Evolutionary conservation across 345 rosid species (phyloP), one percentile per base, ranked within the genome.

Genomic region (Murraya paniculata): DNA sequence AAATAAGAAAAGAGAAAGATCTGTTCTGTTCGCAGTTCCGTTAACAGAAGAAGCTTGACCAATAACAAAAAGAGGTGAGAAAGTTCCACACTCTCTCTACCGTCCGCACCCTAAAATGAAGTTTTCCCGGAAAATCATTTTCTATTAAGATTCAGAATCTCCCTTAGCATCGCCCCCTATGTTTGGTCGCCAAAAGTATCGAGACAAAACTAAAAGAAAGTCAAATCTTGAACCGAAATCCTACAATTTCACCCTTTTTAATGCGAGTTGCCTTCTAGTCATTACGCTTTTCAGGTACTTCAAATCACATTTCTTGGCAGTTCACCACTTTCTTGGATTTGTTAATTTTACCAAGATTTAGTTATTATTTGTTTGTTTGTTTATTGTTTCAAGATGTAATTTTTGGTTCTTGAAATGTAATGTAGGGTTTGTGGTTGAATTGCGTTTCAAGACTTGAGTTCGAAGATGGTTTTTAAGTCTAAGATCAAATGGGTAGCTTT

Each of bases 401-500:
- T 62, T 75, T 39, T 55, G 74, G 71, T 76, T 76, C 48, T 55
- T 31, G 50, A 66, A 66, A 78, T 67, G 68, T 22, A 9, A 61
- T 66, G 64, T 50, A 71, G 72, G 73, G 58, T 28, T 76, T 64
- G 35, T 18, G 28, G 9, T 76, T 67, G 79, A 28, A 48, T 24
- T 33, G 36, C 36, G 50, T 24, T 35, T 56, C 64, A 58, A 74
- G 78, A 77, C 81, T 83, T 81, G 79, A 82, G 78, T n/a, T n/a
- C 36, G 69, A 86, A 68, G 85, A 90, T 97, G 99, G 83, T 85
- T 82, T 87, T 90, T 83, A 91, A 88, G 86, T 91, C 99, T 36
- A 94, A 89, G 85, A 91, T 97, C 66, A 97, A 97, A 82, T 91
- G 95, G 98, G 86, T 93, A 75, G 97, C 94, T 69, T 84, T 97